These are phyloP conservation scores for Stereocaulon alpinum DNA, from an alignment of 495 filamentous ascomycete species.

Conservation along the genomic window DNA sequence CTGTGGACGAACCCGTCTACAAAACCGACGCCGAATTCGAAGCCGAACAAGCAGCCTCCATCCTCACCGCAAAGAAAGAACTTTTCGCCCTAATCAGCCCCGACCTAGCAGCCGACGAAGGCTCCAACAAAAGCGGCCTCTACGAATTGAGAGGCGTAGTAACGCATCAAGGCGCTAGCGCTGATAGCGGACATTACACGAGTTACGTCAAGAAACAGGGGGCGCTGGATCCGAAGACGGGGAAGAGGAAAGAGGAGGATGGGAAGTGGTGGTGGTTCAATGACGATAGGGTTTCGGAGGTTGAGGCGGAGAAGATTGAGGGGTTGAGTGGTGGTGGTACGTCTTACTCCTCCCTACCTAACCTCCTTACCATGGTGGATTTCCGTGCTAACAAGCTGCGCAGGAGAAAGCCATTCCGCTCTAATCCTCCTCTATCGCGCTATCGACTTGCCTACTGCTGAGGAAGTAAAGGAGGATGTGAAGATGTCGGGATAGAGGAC, in stretches of 20 bases:
- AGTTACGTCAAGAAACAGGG: slow-evolving; percentile 90
- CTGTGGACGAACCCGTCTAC: slow-evolving; percentile 55
- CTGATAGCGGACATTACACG: slow-evolving; percentile 96
- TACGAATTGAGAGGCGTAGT: slow-evolving; percentile 92
- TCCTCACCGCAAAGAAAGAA: slow-evolving; percentile 73
- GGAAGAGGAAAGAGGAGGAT: slow-evolving; percentile 66
- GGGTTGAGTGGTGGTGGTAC: slow-evolving; percentile 83
- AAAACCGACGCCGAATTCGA: slow-evolving; percentile 93
- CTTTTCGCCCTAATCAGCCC: slow-evolving; percentile 64
- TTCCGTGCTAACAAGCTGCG: slow-evolving; percentile 2
- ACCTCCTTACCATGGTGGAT: too few relatives aligned
- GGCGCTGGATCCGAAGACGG: slow-evolving; percentile 50
- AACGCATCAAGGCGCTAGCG: slow-evolving; percentile 94
- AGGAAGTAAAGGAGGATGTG: slow-evolving; percentile 31
- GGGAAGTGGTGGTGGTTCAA: slow-evolving; percentile 99
- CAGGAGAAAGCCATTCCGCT: slow-evolving; percentile 85
- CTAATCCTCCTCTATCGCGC: slow-evolving; percentile 88
- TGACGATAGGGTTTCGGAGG: slow-evolving; percentile 93
- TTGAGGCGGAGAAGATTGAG: slow-evolving; percentile 83
- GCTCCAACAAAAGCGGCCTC: slow-evolving; percentile 81
- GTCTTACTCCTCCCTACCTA: too few relatives aligned
- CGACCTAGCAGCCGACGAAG: slow-evolving; percentile 59
- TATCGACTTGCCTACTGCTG: slow-evolving; percentile 50
- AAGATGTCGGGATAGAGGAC: neutral
- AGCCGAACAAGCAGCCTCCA: slow-evolving; percentile 62